A percentile compares a stretch with the other conserved stretches of the same genome.
Conservation (phyloP, 257 asterid species). For the Cynanchum wilfordii region DNA sequence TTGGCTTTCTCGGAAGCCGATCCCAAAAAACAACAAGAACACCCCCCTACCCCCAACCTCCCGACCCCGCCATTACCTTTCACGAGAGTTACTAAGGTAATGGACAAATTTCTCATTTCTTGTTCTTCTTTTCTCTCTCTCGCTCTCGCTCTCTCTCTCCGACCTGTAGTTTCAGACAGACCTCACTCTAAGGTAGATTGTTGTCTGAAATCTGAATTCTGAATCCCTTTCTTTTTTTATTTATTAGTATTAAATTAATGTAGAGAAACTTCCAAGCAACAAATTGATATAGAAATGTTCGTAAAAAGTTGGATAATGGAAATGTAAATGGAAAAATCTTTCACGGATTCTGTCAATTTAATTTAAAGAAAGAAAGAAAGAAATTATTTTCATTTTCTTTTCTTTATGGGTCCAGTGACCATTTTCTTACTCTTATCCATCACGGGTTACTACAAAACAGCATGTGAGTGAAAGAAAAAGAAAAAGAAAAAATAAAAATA, state of each 20-base stretch:
- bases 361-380: no score
- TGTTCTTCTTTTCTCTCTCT: background rate
- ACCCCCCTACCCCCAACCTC: no score
- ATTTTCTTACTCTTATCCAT: slow-evolving; percentile 31
- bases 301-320: slow-evolving; percentile 2
- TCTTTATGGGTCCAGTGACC: slow-evolving; percentile 18
- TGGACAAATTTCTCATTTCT: slow-evolving; percentile 1
- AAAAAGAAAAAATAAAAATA: no score
- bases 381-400: slow-evolving; percentile 7
- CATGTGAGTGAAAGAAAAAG: background rate
- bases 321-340: slow-evolving; percentile 14
- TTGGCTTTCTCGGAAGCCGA: slow-evolving; percentile 22
- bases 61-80: slow-evolving; percentile 22
- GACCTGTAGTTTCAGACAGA: background rate
- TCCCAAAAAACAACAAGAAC: background rate
- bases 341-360: slow-evolving; percentile 26
- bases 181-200: slow-evolving; percentile 15
- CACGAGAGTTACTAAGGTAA: slow-evolving; percentile 23
- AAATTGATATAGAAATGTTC: slow-evolving; percentile 13
- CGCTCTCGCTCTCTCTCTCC: background rate
- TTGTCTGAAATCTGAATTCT: background rate
- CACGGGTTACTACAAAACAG: slow-evolving; percentile 72
- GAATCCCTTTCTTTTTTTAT: no score
- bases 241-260: background rate
- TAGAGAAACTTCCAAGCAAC: slow-evolving; percentile 27